These are phyloP conservation scores for Neocucurbitaria cava DNA, from an alignment of 2,329 filamentous ascomycete genomes.

Conservation along the genomic window DNA sequence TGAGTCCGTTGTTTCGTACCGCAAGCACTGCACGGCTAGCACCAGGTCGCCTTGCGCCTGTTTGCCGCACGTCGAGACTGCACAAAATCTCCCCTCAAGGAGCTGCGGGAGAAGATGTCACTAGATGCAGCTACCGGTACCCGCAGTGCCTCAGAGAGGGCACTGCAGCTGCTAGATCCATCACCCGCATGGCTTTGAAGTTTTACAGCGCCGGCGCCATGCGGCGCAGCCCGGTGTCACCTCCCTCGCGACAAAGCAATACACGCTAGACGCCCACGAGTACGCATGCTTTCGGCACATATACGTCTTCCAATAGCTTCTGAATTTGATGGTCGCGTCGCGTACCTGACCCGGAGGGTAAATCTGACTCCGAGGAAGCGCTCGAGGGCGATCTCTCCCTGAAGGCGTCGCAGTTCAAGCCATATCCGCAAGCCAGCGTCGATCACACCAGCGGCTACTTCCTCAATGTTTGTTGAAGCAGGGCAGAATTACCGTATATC, in stretches of 20 bases:
- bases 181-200: constrained; percentile 28
- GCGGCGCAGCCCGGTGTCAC: constrained; percentile 26
- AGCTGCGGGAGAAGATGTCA: constrained; percentile 15
- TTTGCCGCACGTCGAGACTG: constrained; percentile 5
- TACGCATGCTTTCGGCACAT: constrained; percentile 24
- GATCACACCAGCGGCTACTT: constrained; percentile 38
- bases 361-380: constrained; percentile 10
- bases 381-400: constrained; percentile 18
- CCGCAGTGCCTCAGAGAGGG: constrained; percentile 21
- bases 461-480: constrained; percentile 9
- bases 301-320: constrained; percentile 14
- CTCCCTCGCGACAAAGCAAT: constrained; percentile 23
- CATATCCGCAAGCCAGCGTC: constrained; percentile 40
- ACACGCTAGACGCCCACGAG: constrained; percentile 16
- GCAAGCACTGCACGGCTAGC: constrained; percentile 17
- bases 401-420: constrained; percentile 33
- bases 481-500: constrained; percentile 16
- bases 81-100: constrained; percentile 11
- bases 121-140: constrained; percentile 28
- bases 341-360: constrained; percentile 7
- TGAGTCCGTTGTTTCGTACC: constrained; percentile 38
- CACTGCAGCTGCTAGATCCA: constrained; percentile 30
- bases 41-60: neutral
- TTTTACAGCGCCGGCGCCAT: constrained; percentile 26
- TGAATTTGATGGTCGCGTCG: constrained; percentile 18